These are phyloP conservation scores for Lepraria neglecta DNA, from an alignment of 495 filamentous ascomycete genomes.

Conservation along the genomic window DNA sequence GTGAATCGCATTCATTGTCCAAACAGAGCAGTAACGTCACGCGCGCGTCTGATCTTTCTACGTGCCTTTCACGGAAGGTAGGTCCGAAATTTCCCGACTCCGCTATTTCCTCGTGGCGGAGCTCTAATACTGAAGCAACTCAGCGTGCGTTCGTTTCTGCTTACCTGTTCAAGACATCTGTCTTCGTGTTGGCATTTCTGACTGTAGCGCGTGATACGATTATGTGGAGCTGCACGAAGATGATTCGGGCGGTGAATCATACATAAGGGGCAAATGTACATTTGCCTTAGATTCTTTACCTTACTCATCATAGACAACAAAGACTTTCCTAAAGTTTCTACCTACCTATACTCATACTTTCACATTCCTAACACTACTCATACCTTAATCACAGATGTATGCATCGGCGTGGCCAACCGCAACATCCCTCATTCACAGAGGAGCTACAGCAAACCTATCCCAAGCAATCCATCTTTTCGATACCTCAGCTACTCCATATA, in stretches of 20 bases:
- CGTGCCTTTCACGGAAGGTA: not conserved
- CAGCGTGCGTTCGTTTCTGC: not conserved
- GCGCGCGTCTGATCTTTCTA: not conserved
- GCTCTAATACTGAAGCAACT: not conserved
- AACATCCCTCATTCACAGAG: slow-evolving; percentile 16
- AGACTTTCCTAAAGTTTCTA: not conserved
- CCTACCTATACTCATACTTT: not conserved
- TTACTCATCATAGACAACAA: not conserved
- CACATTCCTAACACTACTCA: not conserved
- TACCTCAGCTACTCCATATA: slow-evolving; percentile 8
- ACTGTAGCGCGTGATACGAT: slow-evolving; percentile 1
- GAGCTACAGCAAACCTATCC: slow-evolving; percentile 19
- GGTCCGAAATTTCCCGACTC: slow-evolving; percentile 11
- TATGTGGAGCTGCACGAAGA: slow-evolving; percentile 17
- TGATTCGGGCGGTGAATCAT: slow-evolving; percentile 16
- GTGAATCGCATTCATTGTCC: not conserved
- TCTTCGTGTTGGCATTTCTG: not conserved
- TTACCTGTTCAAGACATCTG: not conserved
- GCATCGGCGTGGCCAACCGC: slow-evolving; percentile 14
- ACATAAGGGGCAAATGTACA: slow-evolving; percentile 20
- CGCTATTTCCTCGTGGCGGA: slow-evolving; percentile 1
- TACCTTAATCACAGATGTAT: slow-evolving; percentile 22
- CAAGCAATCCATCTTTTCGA: slow-evolving; percentile 13
- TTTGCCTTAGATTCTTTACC: not conserved
- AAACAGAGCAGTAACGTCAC: not conserved